Conservation (phyloP, 441 rosid species). For the Croton setiger region DNA sequence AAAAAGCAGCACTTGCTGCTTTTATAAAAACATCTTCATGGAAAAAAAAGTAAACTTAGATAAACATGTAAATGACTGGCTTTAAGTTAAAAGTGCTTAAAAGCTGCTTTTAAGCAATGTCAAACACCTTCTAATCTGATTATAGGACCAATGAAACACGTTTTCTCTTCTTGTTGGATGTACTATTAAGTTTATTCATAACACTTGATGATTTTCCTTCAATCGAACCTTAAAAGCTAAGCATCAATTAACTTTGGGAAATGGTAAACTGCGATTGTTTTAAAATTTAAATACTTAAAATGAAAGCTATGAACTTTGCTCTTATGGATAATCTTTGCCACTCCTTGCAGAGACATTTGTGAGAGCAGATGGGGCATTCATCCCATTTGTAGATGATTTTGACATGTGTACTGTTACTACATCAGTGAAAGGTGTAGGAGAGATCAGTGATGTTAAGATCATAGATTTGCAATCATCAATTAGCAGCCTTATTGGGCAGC, state of each 20-base stretch:
- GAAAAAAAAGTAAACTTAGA: too few species aligned
- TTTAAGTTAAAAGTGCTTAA: too few species aligned
- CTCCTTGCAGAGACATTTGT: slow-evolving; percentile 84
- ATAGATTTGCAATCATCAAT: slow-evolving; percentile 86
- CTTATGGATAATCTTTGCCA: not conserved
- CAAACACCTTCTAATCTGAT: not conserved
- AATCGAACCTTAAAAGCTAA: not conserved
- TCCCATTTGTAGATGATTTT: slow-evolving; percentile 87
- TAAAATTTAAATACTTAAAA: not conserved
- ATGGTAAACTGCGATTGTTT: not conserved
- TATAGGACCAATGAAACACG: not conserved
- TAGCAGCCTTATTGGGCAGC: slow-evolving; percentile 72
- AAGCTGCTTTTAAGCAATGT: too few species aligned
- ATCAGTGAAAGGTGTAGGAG: slow-evolving; percentile 74
- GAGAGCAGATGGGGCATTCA: slow-evolving; percentile 94
- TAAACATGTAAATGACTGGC: too few species aligned
- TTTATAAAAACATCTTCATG: too few species aligned
- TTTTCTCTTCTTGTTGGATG: not conserved
- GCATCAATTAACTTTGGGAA: not conserved
- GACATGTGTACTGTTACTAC: slow-evolving; percentile 65
- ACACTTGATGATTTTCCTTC: not conserved
- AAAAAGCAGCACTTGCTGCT: too few species aligned
- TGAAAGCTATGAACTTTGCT: not conserved
- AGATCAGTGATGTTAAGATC: slow-evolving; percentile 61
- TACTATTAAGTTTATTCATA: not conserved